Evolutionary conservation across 1,284 basidiomycete genomes (phyloP), one percentile per base, ranked within the genome.

Genomic region (Sporisorium sorghi): DNA sequence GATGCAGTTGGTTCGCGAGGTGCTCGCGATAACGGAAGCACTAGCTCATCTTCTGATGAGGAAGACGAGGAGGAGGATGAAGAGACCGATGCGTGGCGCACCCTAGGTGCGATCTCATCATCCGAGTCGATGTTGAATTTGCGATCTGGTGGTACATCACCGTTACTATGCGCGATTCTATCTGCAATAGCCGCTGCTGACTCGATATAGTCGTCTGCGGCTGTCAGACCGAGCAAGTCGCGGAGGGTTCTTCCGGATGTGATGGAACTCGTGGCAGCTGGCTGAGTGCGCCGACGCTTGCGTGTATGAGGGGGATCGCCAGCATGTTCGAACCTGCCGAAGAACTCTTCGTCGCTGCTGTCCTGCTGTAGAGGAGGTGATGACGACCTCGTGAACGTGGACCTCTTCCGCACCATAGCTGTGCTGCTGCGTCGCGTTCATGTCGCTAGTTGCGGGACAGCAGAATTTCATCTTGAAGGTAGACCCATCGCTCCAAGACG

Each of bases 131-230:
- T 9, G 2, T 10, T 32, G 19, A 6, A n/a, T n/a, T 21, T 26
- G 37, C 10, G 2, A 8, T 9, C 8, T 5, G 39, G 9, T 10
- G n/a, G 1, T 0, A 15, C 12, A 7, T 14, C 5, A 17, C 15
- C 30, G 12, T 33, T 30, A 7, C 26, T 23, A 32, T 40, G 23
- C 23, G 51, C 44, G 12, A 1, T 3, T 40, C 17, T 15, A n/a
- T 40, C 21, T 35, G 43, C 33, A 32, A 49, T 40, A 7, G 49
- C 37, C 37, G 21, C 23, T 23, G 43, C 23, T 2, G 62, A 60
- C 12, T 74, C 72, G 39, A 74, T 70, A 35, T 59, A 74, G 30
- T 70, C 72, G 23, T 74, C 73, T 8, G 54, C 52, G n/a, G 49
- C 53, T 7, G 58, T 60, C 19, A 75, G 32, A 35, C 64, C 68